These are phyloP conservation scores for Allomyces macrogynus DNA, from an alignment of 192 early-diverging fungal species.

Conservation along the genomic window DNA sequence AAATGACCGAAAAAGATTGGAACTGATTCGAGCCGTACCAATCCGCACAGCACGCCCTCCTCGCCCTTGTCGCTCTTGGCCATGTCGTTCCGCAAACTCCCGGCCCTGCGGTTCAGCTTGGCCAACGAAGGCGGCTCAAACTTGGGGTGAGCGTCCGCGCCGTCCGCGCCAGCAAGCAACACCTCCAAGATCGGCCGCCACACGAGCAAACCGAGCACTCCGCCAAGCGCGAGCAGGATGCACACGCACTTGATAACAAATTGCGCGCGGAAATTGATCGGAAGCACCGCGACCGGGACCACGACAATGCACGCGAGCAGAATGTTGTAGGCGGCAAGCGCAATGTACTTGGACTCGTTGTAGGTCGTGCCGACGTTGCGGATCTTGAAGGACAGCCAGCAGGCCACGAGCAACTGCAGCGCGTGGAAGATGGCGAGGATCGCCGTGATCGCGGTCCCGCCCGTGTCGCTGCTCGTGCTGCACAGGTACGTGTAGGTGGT, in stretches of 20 bases:
- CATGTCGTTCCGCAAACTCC: no score
- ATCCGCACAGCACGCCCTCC: neutral
- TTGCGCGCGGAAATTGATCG: neutral
- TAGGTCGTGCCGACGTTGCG: neutral
- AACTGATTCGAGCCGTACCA: no score
- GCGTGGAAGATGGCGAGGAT: neutral
- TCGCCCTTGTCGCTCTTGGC: neutral
- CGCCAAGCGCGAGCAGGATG: neutral
- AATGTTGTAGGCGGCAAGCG: neutral
- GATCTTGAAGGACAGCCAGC: neutral
- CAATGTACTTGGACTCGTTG: conserved; percentile 1
- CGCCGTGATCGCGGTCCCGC: neutral
- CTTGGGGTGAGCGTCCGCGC: neutral
- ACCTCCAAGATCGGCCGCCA: neutral
- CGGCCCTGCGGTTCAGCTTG: neutral
- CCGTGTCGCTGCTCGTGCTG: neutral
- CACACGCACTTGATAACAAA: neutral
- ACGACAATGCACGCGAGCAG: neutral
- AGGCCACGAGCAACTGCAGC: neutral
- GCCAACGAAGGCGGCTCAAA: neutral
- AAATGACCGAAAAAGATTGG: no score
- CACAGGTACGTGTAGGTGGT: neutral
- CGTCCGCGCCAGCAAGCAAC: neutral
- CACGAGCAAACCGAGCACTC: neutral
- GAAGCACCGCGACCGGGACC: neutral